phyloP scores from a whole-genome alignment of 2,329 filamentous ascomycete species.

The Fusarium oxysporum region DNA sequence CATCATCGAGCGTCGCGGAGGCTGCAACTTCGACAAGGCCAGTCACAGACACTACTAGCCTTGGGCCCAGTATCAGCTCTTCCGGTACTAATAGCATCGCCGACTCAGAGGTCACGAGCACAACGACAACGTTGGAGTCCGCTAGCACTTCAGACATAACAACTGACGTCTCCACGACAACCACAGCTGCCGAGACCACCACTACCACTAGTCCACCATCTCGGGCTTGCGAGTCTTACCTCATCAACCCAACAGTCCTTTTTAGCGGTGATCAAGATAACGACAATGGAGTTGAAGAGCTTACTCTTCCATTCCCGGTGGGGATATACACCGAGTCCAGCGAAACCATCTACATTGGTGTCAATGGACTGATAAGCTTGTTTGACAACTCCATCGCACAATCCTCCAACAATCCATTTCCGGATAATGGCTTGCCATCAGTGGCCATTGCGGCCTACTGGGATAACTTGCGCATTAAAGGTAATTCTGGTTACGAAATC shows the following conservation, averaged over 20 bases:
- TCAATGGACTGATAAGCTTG: background rate
- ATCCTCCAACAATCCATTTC: background rate
- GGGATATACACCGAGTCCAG: background rate
- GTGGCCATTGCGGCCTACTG: background rate
- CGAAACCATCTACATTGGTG: background rate
- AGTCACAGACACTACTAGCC: fast-evolving
- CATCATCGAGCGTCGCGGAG: fast-evolving
- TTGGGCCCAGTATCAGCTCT: fast-evolving
- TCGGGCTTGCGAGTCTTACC: background rate
- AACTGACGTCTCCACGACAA: background rate
- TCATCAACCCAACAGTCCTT: background rate
- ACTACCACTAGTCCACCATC: background rate
- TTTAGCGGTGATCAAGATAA: background rate
- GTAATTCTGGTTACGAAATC: background rate
- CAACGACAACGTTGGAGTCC: fast-evolving
- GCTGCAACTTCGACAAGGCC: fast-evolving
- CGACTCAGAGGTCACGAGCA: background rate
- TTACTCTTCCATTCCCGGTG: background rate
- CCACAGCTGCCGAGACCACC: background rate
- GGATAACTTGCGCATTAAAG: background rate
- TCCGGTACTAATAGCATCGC: background rate
- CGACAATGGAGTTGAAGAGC: background rate
- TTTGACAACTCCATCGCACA: background rate
- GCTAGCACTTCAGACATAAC: background rate
- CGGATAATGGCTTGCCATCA: background rate